Evolutionary conservation across 495 filamentous ascomycete genomes (phyloP), one percentile per base, ranked within the genome.

Genomic region (Xylaria telfairii): DNA sequence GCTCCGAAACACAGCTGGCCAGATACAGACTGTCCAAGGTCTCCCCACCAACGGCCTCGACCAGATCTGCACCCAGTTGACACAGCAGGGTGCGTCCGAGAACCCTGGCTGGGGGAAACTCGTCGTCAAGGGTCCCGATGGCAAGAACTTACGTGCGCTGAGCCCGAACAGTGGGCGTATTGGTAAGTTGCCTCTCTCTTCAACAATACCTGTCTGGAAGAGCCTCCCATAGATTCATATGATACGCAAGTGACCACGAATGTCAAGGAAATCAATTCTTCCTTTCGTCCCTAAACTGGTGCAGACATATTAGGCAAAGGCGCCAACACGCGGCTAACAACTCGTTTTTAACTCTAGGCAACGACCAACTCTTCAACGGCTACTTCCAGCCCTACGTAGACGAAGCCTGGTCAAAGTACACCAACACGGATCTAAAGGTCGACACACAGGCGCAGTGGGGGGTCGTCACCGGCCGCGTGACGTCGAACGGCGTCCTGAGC

Each of bases 381-480:
- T 93, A 93, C 81, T 94, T 83, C 78, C 76, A 88, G 51, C 41
- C 79, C 19, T 92, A 93, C 76, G 89, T 93, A 34, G 73, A 88
- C 68, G 74, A 84, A 19, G 90, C 92, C 0, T 95, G 89, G 89
- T 67, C 75, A 24, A 85, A 89, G 70, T 93, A 92, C 79, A 34
- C 76, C 19, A 74, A 72, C 44, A 72, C 73, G 9, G 74, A 83
- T 32, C 80, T 93, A 41, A 83, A 78, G 1, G 81, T 93, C 82
- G 84, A 93, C 81, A 92, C 91, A 19, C 91, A 93, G 73, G 87
- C 69, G 6, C 64, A 77, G 51, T 84, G 82, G 82, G 82, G 82
- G 34, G 28, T 70, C 34, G 75, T 92, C 8, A 75, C 77, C 12
- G 92, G 86, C 32, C 82, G 77, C 2, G 87, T 92, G n/a, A 41